Conservation (phyloP, 495 filamentous ascomycete species). For the Xylona heveae region DNA sequence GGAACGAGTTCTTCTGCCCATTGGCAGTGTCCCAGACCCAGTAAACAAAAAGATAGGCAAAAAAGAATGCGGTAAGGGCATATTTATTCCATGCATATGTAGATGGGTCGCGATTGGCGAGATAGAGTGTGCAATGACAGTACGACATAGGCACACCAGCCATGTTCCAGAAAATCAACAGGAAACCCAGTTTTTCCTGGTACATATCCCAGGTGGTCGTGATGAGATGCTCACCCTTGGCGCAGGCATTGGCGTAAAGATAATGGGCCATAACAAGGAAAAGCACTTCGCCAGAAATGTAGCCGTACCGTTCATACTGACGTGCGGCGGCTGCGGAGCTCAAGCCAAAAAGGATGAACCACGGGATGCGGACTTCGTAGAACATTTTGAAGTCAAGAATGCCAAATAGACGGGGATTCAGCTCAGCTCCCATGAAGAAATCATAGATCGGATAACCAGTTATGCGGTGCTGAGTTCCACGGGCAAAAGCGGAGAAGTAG, state of each 20-base stretch:
- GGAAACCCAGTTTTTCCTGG: slow-evolving; percentile 98
- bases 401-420: slow-evolving; percentile 86
- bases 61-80: slow-evolving; percentile 41
- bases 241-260: slow-evolving; percentile 87
- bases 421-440: slow-evolving; percentile 96
- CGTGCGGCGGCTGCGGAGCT: slow-evolving; percentile 55
- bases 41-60: slow-evolving; percentile 64
- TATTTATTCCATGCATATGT: slow-evolving; percentile 56
- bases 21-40: slow-evolving; percentile 82
- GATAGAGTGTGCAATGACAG: slow-evolving; percentile 88
- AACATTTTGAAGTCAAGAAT: slow-evolving; percentile 98
- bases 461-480: slow-evolving; percentile 76
- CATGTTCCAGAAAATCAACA: slow-evolving; percentile 99
- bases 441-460: slow-evolving; percentile 79
- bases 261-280: slow-evolving; percentile 87
- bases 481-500: slow-evolving; percentile 57
- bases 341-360: slow-evolving; percentile 77
- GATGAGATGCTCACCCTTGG: slow-evolving; percentile 90
- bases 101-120: slow-evolving; percentile 65
- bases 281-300: slow-evolving; percentile 66
- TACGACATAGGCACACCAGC: slow-evolving; percentile 90
- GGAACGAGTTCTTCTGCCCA: slow-evolving; percentile 88
- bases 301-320: slow-evolving; percentile 77
- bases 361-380: slow-evolving; percentile 89
- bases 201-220: slow-evolving; percentile 94